Evolutionary conservation across 2,329 filamentous ascomycete species (phyloP), one percentile per base, ranked within the genome.

Genomic region (Metarhizium guizhouense): DNA sequence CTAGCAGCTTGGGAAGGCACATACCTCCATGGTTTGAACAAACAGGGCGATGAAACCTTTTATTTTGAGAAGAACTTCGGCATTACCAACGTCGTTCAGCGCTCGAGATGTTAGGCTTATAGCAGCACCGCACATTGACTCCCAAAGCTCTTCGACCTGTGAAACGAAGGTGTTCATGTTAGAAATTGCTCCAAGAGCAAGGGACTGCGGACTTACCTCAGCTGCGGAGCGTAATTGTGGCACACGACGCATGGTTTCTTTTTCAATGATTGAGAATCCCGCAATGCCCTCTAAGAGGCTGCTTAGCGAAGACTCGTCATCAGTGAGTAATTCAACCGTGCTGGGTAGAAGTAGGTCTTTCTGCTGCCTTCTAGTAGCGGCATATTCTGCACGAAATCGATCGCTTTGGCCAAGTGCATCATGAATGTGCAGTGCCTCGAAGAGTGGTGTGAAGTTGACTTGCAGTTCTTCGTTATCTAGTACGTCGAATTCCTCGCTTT

Each of bases 131-230:
- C 93, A 97, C 89, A 97, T 94, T 0, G 92, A 96, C 65, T 97
- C 93, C 94, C 94, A 99, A 2, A 99, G 76, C 71, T 97, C 94
- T 66, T 99, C 94, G n/a, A 96, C 85, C 88, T 92, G 58, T 29
- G 18, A n/a, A 14, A 20, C 6, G 45, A 16, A 16, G 45, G 16
- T 45, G 14, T 3, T 13, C 4, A 18, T 40, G n/a, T 48, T 30
- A 48, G 45, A 30, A 48, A 20, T 16, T 14, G 20, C 25, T 48
- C 45, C 13, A 11, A 45, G 2, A 8, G 42, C 13, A 13, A 48
- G 3, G 13, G 10, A 29, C 36, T n/a, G 51, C 14, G 36, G 47
- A 42, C 82, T 70, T 70, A 93, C 92, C 74, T 99, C 94, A 61
- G 88, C 83, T 11, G 83, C 76, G 32, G 90, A 87, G 59, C 94